Base-by-base conservation (phyloP, 805 yeast genomes). In the Ogataea neopini region DNA sequence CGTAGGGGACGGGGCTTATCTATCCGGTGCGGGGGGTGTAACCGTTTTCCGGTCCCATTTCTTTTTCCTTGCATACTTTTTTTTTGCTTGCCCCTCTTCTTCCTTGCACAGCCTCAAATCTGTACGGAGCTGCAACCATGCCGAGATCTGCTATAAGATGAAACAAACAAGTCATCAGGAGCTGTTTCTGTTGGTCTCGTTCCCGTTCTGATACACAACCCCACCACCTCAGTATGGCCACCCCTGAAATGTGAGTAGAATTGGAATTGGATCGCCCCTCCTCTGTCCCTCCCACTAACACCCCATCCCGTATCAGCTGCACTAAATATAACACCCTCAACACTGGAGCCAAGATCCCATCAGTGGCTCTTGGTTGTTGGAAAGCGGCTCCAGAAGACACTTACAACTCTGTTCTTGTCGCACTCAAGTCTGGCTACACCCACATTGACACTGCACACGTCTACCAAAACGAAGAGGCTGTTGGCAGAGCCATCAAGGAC, bases 371-470 rank as follows among this genome's bases (percentile, higher is more conserved):
- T 8, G 64, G 64, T 3, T 58, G 61, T 5, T 56, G 58, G 60
- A 51, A 53, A 34, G 43, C 52, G 17, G 55, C 49, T 14, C 58
- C 45, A 3, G 49, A 50, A 9, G 43, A 46, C 23, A 56, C 52
- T 11, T 43, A 23, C 18, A 28, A 47, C 18, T 56, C 60, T 2
- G 47, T 54, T 13, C 68, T 68, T 1, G 61, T 64, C 46, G 66
- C 68, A 17, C 30, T 55, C 8, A 23, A 44, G 25, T n/a, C 40
- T 26, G 77, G 76, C 3, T 73, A 71, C 50, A 58, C 69, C 26
- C 74, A 67, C 55, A 66, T 73, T 47, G 77, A 73, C 51, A 65
- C 74, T 8, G 77, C 77, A 1, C 72, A 61, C 8, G 52, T 64
- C 30, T 73, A 73, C 50, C 64, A 59, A 2, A 73, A 72, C 55